phyloP scores from a whole-genome alignment of 1,284 basidiomycete species.

The Cutaneotrichosporon sp. region DNA sequence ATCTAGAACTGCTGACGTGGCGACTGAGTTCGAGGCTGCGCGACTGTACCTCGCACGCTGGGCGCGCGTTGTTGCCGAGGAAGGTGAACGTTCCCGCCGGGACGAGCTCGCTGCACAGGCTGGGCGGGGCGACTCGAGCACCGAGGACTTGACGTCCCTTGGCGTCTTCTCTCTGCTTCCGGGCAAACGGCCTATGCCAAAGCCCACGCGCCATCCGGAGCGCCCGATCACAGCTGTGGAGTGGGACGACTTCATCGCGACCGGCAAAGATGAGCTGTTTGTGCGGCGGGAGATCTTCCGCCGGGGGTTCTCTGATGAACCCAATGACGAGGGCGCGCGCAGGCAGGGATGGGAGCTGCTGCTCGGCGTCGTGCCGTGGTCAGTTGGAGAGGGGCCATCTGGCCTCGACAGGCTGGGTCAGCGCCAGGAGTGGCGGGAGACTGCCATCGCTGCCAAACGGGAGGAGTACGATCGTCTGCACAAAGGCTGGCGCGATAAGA shows the following conservation, averaged over 20 bases:
- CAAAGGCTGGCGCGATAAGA: slow-evolving; percentile 61
- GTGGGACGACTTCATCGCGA: slow-evolving; percentile 37
- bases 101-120: slow-evolving; percentile 56
- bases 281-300: slow-evolving; percentile 44
- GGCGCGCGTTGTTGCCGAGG: slow-evolving; percentile 89
- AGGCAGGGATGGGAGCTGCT: slow-evolving; percentile 83
- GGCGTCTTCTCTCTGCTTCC: slow-evolving; percentile 80
- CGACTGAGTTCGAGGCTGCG: slow-evolving; percentile 84
- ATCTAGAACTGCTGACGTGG: slow-evolving; percentile 54
- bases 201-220: slow-evolving; percentile 44
- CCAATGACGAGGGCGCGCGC: slow-evolving; percentile 60
- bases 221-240: slow-evolving; percentile 41
- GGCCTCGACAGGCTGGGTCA: slow-evolving; percentile 1
- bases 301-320: slow-evolving; percentile 62
- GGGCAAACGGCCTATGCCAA: slow-evolving; percentile 32
- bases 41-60: slow-evolving; percentile 93
- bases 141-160: slow-evolving; percentile 63
- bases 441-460: slow-evolving; percentile 61
- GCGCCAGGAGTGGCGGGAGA: slow-evolving; percentile 47
- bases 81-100: slow-evolving; percentile 78
- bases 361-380: slow-evolving; percentile 76
- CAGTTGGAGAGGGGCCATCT: slow-evolving; percentile 13
- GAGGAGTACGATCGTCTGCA: slow-evolving; percentile 65
- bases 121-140: slow-evolving; percentile 12
- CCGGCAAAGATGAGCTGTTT: slow-evolving; percentile 40